These are phyloP conservation scores for Tolypocladium capitatum DNA, from an alignment of 2,329 filamentous ascomycete genomes.

Conservation along the genomic window DNA sequence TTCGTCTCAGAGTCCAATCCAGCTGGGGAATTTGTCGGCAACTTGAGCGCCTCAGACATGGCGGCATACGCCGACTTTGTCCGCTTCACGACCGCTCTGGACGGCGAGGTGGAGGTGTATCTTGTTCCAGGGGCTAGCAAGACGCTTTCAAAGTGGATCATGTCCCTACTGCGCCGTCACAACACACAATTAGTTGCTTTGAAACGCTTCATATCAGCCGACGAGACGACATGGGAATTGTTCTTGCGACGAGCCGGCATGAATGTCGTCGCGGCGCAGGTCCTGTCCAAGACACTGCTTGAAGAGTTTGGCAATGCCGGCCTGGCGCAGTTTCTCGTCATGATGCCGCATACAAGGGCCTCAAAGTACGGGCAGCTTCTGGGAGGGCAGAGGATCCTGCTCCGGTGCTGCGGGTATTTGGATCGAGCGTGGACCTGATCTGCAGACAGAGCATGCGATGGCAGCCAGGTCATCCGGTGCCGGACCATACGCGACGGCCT, in stretches of 20 bases:
- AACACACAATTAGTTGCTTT: conserved; percentile 12
- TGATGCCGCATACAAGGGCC: conserved; percentile 13
- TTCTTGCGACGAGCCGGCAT: conserved; percentile 22
- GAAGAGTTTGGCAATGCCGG: conserved; percentile 13
- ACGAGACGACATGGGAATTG: conserved; percentile 27
- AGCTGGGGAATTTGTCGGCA: conserved; percentile 25
- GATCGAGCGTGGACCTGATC: conserved; percentile 1
- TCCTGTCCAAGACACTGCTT: conserved; percentile 14
- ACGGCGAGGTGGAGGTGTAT: conserved; percentile 23
- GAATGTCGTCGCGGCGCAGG: conserved; percentile 23
- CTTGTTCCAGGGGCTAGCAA: conserved; percentile 37
- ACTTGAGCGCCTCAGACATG: conserved; percentile 26
- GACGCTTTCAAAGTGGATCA: conserved; percentile 41
- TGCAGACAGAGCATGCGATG: not conserved
- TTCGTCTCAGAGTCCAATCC: conserved; percentile 46
- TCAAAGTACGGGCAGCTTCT: conserved; percentile 13
- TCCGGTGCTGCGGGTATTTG: not conserved
- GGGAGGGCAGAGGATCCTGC: conserved; percentile 12
- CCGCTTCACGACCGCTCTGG: conserved; percentile 30
- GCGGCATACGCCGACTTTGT: conserved; percentile 35
- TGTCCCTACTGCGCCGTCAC: conserved; percentile 36
- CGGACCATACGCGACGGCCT: not conserved
- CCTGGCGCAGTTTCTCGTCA: conserved; percentile 17
- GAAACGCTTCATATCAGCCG: conserved; percentile 20
- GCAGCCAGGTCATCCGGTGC: not conserved